phyloP scores from a whole-genome alignment of 2,329 filamentous ascomycete genomes.

The Sordariomycetes sp. region DNA sequence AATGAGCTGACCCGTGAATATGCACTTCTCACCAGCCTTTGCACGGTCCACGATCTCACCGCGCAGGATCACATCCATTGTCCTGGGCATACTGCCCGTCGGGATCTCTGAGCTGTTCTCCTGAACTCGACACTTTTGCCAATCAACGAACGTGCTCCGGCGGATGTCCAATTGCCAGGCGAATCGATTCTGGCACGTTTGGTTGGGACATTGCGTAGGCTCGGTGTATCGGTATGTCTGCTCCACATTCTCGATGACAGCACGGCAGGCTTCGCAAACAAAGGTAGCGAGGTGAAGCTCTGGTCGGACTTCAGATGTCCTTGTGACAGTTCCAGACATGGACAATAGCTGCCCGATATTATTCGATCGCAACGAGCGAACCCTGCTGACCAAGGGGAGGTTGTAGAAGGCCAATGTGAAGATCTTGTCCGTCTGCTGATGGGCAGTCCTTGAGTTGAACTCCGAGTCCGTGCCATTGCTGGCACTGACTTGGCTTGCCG shows the following conservation, averaged over 20 bases:
- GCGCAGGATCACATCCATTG: slow-evolving; percentile 91
- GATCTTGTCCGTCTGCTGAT: slow-evolving; percentile 94
- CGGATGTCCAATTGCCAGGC: slow-evolving; percentile 97
- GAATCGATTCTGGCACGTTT: slow-evolving; percentile 74
- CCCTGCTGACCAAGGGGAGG: slow-evolving; percentile 74
- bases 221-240: slow-evolving; percentile 98
- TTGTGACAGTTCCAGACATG: slow-evolving; percentile 92
- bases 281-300: slow-evolving; percentile 91
- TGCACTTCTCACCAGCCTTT: slow-evolving; percentile 95
- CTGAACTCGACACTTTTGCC: slow-evolving; percentile 97
- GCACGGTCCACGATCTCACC: slow-evolving; percentile 97
- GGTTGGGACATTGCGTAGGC: slow-evolving; percentile 88
- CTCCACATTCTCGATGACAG: slow-evolving; percentile 81
- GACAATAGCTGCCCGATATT: slow-evolving; percentile 91
- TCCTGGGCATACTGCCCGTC: slow-evolving; percentile 95
- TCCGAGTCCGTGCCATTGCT: slow-evolving; percentile 57
- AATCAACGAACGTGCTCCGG: slow-evolving; percentile 96
- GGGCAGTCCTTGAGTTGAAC: slow-evolving; percentile 74
- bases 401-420: slow-evolving; percentile 94
- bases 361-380: slow-evolving; percentile 76
- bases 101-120: slow-evolving; percentile 98
- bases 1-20: slow-evolving; percentile 93
- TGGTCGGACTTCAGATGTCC: slow-evolving; percentile 92
- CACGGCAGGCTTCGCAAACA: slow-evolving; percentile 78
- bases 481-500: slow-evolving; percentile 51